Percentiles rank a stretch among this genome's conserved stretches.
Conservation (phyloP, 208 protist genomes). For the Porcisia hertigi region DNA sequence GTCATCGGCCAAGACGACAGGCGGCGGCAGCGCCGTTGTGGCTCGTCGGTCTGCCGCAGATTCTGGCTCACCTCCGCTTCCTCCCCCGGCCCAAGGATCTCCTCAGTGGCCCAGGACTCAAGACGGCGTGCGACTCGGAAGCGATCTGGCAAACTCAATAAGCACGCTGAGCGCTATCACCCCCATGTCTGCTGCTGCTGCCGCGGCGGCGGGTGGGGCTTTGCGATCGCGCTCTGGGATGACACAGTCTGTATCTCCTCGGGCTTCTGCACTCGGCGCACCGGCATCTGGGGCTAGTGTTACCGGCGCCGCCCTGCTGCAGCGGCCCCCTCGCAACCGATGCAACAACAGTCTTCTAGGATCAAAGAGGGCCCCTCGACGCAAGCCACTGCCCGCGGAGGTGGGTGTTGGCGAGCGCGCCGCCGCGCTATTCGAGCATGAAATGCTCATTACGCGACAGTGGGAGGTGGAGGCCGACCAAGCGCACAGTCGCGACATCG, state of each 20-base stretch:
- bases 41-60: not conserved
- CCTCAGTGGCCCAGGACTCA: not conserved
- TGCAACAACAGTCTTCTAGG: not conserved
- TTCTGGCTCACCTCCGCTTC: not conserved
- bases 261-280: not conserved
- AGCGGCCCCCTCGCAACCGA: not conserved
- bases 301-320: not conserved
- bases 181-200: not conserved
- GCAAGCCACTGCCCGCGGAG: conserved; percentile 40
- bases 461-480: conserved; percentile 45
- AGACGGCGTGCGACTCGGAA: not conserved
- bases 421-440: conserved; percentile 33
- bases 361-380: not conserved
- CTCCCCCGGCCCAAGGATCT: not conserved
- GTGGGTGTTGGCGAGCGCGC: conserved; percentile 56
- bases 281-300: not conserved
- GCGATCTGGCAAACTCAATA: not conserved
- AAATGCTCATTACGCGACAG: conserved; percentile 33
- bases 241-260: not conserved
- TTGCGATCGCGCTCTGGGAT: not conserved
- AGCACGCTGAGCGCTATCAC: not conserved
- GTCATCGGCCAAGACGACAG: not conserved
- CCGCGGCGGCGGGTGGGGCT: too few species aligned
- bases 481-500: conserved; percentile 36
- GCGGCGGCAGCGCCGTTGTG: not conserved